Conservation (phyloP, 345 rosid genomes). For the Dimocarpus longan region DNA sequence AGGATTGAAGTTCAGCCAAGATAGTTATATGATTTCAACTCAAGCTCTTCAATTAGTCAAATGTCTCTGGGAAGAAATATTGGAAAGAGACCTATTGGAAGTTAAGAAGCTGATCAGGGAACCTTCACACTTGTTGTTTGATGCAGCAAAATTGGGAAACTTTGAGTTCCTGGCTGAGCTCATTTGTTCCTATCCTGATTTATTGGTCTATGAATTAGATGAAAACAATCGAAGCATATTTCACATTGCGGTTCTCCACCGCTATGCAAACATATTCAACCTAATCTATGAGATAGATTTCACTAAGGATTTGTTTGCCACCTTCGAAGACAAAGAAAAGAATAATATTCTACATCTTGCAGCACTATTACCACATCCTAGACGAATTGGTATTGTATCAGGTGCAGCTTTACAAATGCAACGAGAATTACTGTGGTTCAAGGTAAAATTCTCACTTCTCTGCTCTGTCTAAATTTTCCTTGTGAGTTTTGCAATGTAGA, state of each 20-base stretch:
- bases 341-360: constrained; percentile 31
- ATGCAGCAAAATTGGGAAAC: not conserved
- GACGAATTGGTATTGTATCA: constrained; percentile 14
- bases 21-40: not conserved
- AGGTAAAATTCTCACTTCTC: constrained; percentile 2
- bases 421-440: constrained; percentile 22
- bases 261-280: too few species aligned
- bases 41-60: not conserved
- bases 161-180: not conserved
- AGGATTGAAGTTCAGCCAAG: not conserved
- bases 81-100: not conserved
- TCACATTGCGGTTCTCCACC: not conserved
- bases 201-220: constrained; percentile 15
- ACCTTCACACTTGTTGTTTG: not conserved
- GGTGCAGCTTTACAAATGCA: constrained; percentile 32
- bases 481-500: too few species aligned
- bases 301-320: too few species aligned
- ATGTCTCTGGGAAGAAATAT: not conserved
- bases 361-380: constrained; percentile 6
- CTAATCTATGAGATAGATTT: too few species aligned
- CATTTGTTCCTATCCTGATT: constrained; percentile 17
- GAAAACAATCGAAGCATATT: constrained; percentile 15
- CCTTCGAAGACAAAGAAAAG: too few species aligned
- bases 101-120: not conserved
- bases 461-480: too few species aligned